These are phyloP conservation scores for Fragaria nilgerrensis DNA, from an alignment of 306 rosid genomes.

Conservation along the genomic window DNA sequence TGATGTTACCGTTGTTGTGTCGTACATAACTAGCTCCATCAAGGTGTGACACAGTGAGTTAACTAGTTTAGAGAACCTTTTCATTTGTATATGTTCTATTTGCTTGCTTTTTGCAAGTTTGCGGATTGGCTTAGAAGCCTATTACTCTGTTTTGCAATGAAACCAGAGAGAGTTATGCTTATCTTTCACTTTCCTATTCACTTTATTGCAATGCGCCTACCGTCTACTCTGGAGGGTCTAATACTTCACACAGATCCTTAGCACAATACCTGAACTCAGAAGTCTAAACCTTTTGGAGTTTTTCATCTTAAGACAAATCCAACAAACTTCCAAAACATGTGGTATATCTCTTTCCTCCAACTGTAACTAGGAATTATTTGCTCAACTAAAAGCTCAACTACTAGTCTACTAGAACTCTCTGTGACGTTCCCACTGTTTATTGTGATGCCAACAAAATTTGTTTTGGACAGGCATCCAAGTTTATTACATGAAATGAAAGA, in stretches of 20 bases:
- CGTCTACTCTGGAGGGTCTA: neutral
- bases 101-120: neutral
- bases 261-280: neutral
- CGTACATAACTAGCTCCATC: slow-evolving; percentile 48
- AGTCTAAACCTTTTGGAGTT: neutral
- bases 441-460: neutral
- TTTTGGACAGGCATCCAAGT: neutral
- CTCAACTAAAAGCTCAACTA: neutral
- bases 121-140: neutral
- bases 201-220: neutral
- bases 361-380: neutral
- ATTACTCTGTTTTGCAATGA: neutral
- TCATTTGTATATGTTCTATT: neutral
- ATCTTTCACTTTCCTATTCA: neutral
- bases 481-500: neutral
- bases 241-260: neutral
- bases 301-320: neutral
- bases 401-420: too few species aligned
- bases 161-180: neutral
- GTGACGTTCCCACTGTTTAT: neutral
- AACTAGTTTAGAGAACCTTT: neutral
- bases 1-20: slow-evolving; percentile 79
- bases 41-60: slow-evolving; percentile 16
- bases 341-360: neutral
- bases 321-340: neutral